Conservation (phyloP, 2,329 filamentous ascomycete genomes). For the Fusarium sterilihyphosum region DNA sequence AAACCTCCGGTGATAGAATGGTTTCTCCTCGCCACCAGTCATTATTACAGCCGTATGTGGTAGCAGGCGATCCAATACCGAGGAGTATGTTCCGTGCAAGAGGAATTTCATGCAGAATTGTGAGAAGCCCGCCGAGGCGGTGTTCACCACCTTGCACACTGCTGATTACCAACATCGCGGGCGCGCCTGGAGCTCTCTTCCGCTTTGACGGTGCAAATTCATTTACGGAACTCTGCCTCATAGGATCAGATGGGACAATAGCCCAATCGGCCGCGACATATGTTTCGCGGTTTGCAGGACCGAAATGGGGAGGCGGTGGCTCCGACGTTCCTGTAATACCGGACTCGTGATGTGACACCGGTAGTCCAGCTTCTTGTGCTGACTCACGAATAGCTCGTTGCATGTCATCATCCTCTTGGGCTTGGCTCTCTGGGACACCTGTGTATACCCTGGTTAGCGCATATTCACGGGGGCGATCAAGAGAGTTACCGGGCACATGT, state of each 20-base stretch:
- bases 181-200: conserved; percentile 53
- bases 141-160: conserved; percentile 49
- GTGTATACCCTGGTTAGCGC: conserved; percentile 44
- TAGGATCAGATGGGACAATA: conserved; percentile 59
- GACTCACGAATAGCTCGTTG: conserved; percentile 67
- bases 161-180: conserved; percentile 62
- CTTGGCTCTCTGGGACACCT: conserved; percentile 51
- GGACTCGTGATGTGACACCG: conserved; percentile 58
- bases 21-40: conserved; percentile 71
- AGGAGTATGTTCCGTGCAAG: conserved; percentile 66
- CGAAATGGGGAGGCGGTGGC: conserved; percentile 61
- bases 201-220: conserved; percentile 53
- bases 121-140: conserved; percentile 63
- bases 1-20: conserved; percentile 55
- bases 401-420: conserved; percentile 65
- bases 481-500: conserved; percentile 53
- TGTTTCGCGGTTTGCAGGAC: conserved; percentile 65
- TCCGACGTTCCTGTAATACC: conserved; percentile 57
- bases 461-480: conserved; percentile 21
- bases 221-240: conserved; percentile 32
- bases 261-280: conserved; percentile 69
- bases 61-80: conserved; percentile 51
- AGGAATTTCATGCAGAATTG: conserved; percentile 69
- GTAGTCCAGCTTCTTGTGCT: conserved; percentile 60
- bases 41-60: conserved; percentile 63